These are phyloP conservation scores for Flaveria bidentis DNA, from an alignment of 129 eudicot species.

Conservation along the genomic window DNA sequence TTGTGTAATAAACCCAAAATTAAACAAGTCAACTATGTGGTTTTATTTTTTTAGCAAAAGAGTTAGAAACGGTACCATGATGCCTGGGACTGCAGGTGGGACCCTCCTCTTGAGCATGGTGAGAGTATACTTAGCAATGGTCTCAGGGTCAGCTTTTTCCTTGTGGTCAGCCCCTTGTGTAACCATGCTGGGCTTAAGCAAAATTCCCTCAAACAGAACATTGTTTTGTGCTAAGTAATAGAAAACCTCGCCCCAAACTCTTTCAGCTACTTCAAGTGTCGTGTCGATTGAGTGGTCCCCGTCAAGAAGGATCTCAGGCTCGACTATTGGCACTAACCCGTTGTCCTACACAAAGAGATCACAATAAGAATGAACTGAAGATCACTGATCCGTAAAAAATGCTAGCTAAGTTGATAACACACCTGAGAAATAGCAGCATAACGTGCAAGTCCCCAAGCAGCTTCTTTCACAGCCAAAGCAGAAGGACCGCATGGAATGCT, in stretches of 20 bases:
- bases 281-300: conserved; percentile 91
- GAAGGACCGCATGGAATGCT: conserved; percentile 94
- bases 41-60: conserved; percentile 2
- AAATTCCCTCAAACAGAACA: conserved; percentile 72
- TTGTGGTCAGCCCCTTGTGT: conserved; percentile 95
- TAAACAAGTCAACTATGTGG: background rate
- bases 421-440: conserved; percentile 95
- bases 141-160: conserved; percentile 80
- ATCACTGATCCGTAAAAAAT: background rate
- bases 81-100: conserved; percentile 95
- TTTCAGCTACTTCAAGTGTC: conserved; percentile 87
- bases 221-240: conserved; percentile 86
- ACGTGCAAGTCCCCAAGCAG: conserved; percentile 95
- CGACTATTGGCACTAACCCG: conserved; percentile 94
- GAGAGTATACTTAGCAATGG: conserved; percentile 78
- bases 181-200: conserved; percentile 94
- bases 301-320: conserved; percentile 96
- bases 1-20: background rate
- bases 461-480: conserved; percentile 88
- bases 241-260: conserved; percentile 91
- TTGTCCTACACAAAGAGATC: conserved; percentile 55
- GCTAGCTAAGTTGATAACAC: background rate
- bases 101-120: conserved; percentile 93
- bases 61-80: conserved; percentile 56
- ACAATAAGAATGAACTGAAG: background rate